phyloP scores from a whole-genome alignment of 495 filamentous ascomycete species.

The Ascodesmis nigricans region DNA sequence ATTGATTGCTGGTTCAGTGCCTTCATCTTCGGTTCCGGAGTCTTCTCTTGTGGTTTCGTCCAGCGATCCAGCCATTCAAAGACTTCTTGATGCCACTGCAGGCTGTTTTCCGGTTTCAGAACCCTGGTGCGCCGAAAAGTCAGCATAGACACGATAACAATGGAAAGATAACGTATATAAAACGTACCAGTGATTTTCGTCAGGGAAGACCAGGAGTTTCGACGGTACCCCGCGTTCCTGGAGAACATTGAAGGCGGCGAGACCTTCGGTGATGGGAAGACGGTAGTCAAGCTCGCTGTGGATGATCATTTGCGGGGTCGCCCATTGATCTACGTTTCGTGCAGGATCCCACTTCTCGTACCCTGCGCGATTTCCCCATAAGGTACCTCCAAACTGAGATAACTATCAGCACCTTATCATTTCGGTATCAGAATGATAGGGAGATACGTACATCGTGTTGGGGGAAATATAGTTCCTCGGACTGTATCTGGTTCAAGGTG shows the following conservation, averaged over 20 bases:
- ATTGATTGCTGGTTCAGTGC: no score
- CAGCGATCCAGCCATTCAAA: constrained; percentile 72
- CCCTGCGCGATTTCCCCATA: constrained; percentile 45
- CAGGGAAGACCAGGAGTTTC: constrained; percentile 57
- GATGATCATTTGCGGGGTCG: constrained; percentile 63
- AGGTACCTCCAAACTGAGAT: constrained; percentile 37
- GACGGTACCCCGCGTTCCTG: constrained; percentile 51
- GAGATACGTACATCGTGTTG: constrained; percentile 36
- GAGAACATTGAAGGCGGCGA: constrained; percentile 72
- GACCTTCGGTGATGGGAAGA: constrained; percentile 61
- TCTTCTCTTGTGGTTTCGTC: no score
- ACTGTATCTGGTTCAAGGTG: constrained; percentile 39
- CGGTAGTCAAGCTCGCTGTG: constrained; percentile 86
- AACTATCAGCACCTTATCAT: neutral
- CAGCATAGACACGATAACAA: no score
- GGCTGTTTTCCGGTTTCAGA: constrained; percentile 69
- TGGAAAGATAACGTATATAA: neutral
- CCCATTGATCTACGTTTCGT: constrained; percentile 40
- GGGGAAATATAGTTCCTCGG: constrained; percentile 75
- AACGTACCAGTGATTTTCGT: constrained; percentile 46
- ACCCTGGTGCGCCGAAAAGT: no score
- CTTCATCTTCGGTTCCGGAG: no score
- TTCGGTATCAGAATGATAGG: neutral
- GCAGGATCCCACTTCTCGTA: constrained; percentile 75
- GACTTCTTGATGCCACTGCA: constrained; percentile 77